A percentile compares a stretch with the other conserved stretches of the same genome.
These are phyloP conservation scores for Skeletonema potamos DNA, from an alignment of 108 stramenopile genomes.

Conservation along the genomic window DNA sequence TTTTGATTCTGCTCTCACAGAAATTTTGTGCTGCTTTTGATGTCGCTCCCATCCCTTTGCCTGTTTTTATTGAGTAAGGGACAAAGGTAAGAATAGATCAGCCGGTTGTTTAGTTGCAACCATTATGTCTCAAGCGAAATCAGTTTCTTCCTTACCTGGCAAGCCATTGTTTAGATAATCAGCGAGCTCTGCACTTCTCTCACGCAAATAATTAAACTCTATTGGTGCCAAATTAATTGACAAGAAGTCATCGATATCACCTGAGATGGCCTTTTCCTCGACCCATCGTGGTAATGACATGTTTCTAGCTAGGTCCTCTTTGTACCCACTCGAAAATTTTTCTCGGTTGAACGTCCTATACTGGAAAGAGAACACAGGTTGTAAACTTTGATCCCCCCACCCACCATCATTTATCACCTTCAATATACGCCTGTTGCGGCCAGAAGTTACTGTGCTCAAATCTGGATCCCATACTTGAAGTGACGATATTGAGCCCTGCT, in stretches of 20 bases:
- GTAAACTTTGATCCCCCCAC: neutral
- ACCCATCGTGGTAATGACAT: conserved; percentile 1
- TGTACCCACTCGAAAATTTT: neutral
- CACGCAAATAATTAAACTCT: conserved; percentile 53
- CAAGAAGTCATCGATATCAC: conserved; percentile 63
- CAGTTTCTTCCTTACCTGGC: conserved; percentile 31
- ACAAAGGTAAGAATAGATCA: neutral
- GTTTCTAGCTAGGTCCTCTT: neutral
- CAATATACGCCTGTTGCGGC: conserved; percentile 43
- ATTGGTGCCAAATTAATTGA: conserved; percentile 42
- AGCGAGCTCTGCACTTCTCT: conserved; percentile 63
- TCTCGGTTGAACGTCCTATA: conserved; percentile 42
- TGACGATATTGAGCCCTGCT: neutral
- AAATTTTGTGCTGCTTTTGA: conserved; percentile 73
- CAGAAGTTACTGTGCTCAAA: conserved; percentile 17
- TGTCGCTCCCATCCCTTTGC: conserved; percentile 74
- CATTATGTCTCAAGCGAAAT: neutral
- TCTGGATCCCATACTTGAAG: conserved; percentile 51
- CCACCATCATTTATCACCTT: conserved; percentile 15
- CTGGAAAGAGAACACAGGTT: conserved; percentile 34
- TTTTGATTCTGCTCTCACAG: conserved; percentile 57
- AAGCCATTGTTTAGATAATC: conserved; percentile 78
- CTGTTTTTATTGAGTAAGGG: neutral
- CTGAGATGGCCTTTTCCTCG: neutral
- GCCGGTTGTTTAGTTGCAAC: neutral